Evolutionary conservation across 371 early-diverging fungal species (phyloP), one percentile per base, ranked within the genome.

Genomic region (Lichtheimia ornata): DNA sequence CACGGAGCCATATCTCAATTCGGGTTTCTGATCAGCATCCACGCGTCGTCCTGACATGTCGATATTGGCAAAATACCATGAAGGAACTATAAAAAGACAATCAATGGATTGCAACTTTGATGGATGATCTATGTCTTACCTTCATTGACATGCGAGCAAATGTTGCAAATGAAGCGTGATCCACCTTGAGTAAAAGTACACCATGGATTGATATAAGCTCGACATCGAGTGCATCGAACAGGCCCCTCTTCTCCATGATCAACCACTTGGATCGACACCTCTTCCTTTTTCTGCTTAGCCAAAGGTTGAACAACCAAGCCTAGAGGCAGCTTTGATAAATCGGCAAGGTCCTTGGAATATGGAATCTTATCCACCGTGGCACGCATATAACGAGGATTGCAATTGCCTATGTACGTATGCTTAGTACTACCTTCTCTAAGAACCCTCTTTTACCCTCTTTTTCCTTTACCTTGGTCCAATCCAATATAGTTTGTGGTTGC

Each of bases 31-130:
- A 20, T 91, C 88, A 18, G 82, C 66, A 76, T 99, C 99, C 59
- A 90, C 71, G n/a, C 98, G 88, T 47, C 94, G 84, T 30, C 97
- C 97, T 22, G 82, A 87, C 93, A 95, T 93, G 72, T 99, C 98
- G 45, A 96, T 72, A 74, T 97, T 97, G 67, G 91, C 89, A 70
- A 98, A 97, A 74, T 97, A 97, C 65, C 93, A 91, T 7, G 84
- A 71, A 11, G 95, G 92, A 1, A 95, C 94, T 78, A 56, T 53
- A 57, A 6, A 35, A 18, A 7, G 6, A 2, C 43, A 0, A 13
- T 47, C 7, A 47, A 47, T 47, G 5, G 2, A 5, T 22, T 47
- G 47, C 12, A 17, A 7, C 17, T 47, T 2, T 22, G 0, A 15
- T 18, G 6, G 1, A 18, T 61, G 5, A 11, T 18, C n/a, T 45